Base-by-base conservation (phyloP, 2,329 filamentous ascomycete genomes). In the Zasmidium cellare region DNA sequence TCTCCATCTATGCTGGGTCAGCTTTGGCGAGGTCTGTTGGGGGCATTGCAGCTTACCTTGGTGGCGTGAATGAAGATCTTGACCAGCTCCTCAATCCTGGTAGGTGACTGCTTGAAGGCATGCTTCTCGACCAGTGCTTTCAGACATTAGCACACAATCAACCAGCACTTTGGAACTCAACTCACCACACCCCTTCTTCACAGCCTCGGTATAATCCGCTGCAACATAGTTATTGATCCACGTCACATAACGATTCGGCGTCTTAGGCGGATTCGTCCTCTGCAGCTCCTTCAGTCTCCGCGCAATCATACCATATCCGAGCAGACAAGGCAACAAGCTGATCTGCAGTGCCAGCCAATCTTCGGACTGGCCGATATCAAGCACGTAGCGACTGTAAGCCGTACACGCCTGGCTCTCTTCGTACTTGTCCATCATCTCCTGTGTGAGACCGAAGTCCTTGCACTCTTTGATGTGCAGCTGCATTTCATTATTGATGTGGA, bases 211-310 rank as follows among this genome's bases (percentile, higher is more conserved):
- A 65, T 96, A 97, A 71, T 94, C 90, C 0, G 90, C 87, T 1
- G 87, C 89, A 16, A 89, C 84, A 70, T 97, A 97, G 69, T 91
- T 96, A 71, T 92, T 81, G 64, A 97, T 91, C 93, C 93, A 97
- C 47, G 86, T 83, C 88, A 89, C 94, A 77, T 96, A 97, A 80
- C 50, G 77, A 68, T 72, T 73, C 18, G 65, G 60, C 35, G 52
- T 54, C 47, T 60, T 63, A 1, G 64, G 59, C 25, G 61, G 58
- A n/a, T 60, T 53, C 75, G 68, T 35, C 86, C 88, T n/a, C 77
- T 79, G 50, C 82, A 76, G 60, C 89, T 86, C 14, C 79, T 79
- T 81, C 2, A 96, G 79, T 67, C 90, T 83, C 67, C 82, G 81
- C 5, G 90, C 93, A 59, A 96, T 90, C 56, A 85, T 84, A 9